These are phyloP conservation scores for Xylariaceae sp. DNA, from an alignment of 2,329 filamentous ascomycete genomes.

Conservation along the genomic window DNA sequence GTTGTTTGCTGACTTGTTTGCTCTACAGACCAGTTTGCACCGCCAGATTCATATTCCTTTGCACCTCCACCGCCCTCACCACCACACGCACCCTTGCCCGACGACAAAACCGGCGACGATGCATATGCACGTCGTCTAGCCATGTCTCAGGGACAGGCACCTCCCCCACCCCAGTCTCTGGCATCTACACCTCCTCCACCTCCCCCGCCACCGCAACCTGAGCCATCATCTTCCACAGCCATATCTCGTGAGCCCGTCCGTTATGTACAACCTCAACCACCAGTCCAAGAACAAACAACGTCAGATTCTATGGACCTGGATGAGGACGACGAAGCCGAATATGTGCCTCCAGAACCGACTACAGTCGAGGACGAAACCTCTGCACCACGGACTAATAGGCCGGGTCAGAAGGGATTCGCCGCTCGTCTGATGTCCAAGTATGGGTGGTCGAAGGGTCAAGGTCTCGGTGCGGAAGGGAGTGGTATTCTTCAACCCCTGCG, in stretches of 20 bases:
- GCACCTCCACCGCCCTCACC: constrained; percentile 51
- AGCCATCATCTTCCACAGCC: constrained; percentile 38
- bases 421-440: constrained; percentile 88
- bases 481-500: constrained; percentile 82
- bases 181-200: constrained; percentile 27
- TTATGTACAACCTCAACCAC: constrained; percentile 52
- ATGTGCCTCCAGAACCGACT: constrained; percentile 27
- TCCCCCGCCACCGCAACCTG: constrained; percentile 35
- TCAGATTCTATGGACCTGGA: constrained; percentile 38
- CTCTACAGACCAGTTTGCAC: constrained; percentile 53
- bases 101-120: constrained; percentile 63
- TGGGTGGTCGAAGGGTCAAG: constrained; percentile 84
- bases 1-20: constrained; percentile 15
- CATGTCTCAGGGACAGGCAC: constrained; percentile 42
- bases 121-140: constrained; percentile 60
- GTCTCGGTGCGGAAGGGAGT: constrained; percentile 73
- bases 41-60: constrained; percentile 51
- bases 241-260: constrained; percentile 76
- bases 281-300: constrained; percentile 33
- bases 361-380: constrained; percentile 3
- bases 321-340: constrained; percentile 30
- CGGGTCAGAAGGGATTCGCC: constrained; percentile 79
- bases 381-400: constrained; percentile 55
- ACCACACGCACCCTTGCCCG: constrained; percentile 43
- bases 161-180: constrained; percentile 25